Evolutionary conservation across 2,329 filamentous ascomycete species (phyloP).

Genomic region (Fusarium bulbicola): DNA sequence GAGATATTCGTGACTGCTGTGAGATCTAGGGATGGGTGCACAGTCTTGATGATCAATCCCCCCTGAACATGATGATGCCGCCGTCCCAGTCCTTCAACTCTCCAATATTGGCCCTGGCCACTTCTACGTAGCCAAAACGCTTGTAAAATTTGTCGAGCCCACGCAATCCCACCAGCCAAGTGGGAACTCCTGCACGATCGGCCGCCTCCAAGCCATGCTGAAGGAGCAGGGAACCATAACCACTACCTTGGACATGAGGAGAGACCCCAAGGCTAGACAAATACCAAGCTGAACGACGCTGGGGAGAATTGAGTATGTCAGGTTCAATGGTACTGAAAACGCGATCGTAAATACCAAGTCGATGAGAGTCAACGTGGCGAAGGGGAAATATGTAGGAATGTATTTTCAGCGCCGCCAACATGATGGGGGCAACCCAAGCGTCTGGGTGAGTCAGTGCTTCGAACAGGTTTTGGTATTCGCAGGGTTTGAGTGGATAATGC

Average conservation of each 20-base stretch:
- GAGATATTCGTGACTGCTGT: not conserved
- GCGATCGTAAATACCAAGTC: constrained; percentile 39
- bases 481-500: not conserved
- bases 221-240: constrained; percentile 46
- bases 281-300: constrained; percentile 48
- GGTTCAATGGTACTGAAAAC: constrained; percentile 41
- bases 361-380: constrained; percentile 29
- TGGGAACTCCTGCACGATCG: constrained; percentile 42
- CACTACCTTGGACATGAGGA: constrained; percentile 45
- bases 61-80: constrained; percentile 50
- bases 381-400: constrained; percentile 41
- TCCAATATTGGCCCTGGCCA: constrained; percentile 49
- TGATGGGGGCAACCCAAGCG: constrained; percentile 45
- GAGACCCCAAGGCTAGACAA: constrained; percentile 47
- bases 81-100: constrained; percentile 49
- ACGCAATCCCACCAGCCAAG: constrained; percentile 47
- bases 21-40: not conserved
- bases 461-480: not conserved
- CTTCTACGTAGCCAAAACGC: constrained; percentile 47
- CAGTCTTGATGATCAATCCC: constrained; percentile 33
- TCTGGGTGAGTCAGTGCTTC: constrained; percentile 26
- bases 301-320: constrained; percentile 39
- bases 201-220: constrained; percentile 43
- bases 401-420: constrained; percentile 38
- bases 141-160: constrained; percentile 47